Evolutionary conservation across 129 eudicot genomes (phyloP).

Genomic region (Glebionis coronaria): DNA sequence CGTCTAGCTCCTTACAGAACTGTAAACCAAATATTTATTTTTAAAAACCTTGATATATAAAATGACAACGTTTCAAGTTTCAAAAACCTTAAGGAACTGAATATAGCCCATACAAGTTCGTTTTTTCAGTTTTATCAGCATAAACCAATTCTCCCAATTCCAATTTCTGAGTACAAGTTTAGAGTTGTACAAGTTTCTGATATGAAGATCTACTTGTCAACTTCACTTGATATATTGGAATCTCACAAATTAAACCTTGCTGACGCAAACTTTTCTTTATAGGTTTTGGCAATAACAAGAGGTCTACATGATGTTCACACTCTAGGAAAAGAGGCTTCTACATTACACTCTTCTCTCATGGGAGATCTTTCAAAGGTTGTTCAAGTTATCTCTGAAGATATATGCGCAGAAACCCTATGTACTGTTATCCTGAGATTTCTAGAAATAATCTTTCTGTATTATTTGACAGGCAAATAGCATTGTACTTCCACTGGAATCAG

Average conservation of each 20-base stretch:
- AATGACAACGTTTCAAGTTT: no score
- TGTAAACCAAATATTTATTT: no score
- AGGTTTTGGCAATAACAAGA: constrained; percentile 93
- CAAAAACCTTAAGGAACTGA: no score
- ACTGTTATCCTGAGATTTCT: constrained; percentile 9
- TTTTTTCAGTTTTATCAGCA: no score
- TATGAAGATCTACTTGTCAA: neutral
- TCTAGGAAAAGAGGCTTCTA: constrained; percentile 91
- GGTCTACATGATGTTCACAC: constrained; percentile 88
- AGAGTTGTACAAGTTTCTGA: constrained; percentile 8
- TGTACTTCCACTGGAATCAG: constrained; percentile 85
- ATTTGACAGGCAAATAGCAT: constrained; percentile 62
- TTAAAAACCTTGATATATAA: no score
- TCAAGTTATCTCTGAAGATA: constrained; percentile 17
- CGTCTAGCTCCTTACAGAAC: no score
- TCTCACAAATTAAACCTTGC: constrained; percentile 9
- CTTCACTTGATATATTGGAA: constrained; percentile 19
- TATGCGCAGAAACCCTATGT: neutral
- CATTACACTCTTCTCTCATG: constrained; percentile 76
- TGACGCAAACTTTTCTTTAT: constrained; percentile 17
- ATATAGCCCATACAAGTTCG: no score
- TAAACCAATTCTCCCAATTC: no score
- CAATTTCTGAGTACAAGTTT: neutral
- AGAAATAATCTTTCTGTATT: constrained; percentile 4
- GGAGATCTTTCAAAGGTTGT: constrained; percentile 85